Conservation (phyloP, 2,329 filamentous ascomycete species). For the Colletotrichum costaricense region DNA sequence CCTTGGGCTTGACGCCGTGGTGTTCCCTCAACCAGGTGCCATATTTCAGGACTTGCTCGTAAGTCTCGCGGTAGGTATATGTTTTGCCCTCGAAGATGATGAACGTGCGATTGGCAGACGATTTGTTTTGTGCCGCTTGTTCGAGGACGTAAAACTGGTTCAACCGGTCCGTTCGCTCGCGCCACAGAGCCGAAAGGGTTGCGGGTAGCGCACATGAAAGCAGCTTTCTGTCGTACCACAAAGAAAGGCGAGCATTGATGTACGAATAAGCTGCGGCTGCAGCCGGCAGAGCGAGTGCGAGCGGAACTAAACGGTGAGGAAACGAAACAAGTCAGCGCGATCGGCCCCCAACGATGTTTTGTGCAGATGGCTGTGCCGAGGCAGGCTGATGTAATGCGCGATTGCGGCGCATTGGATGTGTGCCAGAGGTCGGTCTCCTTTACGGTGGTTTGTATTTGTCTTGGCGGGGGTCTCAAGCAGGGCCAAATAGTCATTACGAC, state of each 20-base stretch:
- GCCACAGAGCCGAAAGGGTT: constrained; percentile 53
- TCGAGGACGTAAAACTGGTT: constrained; percentile 84
- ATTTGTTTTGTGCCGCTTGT: constrained; percentile 64
- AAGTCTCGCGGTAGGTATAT: constrained; percentile 82
- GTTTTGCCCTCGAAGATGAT: constrained; percentile 75
- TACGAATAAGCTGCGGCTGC: constrained; percentile 78
- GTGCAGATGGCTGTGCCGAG: not conserved
- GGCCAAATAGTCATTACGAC: not conserved
- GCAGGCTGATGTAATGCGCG: constrained; percentile 9
- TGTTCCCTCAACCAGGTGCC: constrained; percentile 78
- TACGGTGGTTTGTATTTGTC: not conserved
- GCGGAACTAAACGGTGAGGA: constrained; percentile 55
- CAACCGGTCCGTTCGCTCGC: constrained; percentile 68
- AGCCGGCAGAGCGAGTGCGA: constrained; percentile 68
- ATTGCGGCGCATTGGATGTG: not conserved
- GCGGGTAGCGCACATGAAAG: constrained; percentile 65
- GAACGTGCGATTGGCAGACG: constrained; percentile 65
- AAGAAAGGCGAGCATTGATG: constrained; percentile 75
- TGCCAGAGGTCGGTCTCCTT: not conserved
- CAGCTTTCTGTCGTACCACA: constrained; percentile 74
- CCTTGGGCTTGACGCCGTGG: constrained; percentile 72
- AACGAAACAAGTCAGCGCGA: constrained; percentile 19
- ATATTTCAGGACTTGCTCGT: constrained; percentile 77
- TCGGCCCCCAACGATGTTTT: not conserved
- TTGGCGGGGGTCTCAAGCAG: not conserved